phyloP scores from a whole-genome alignment of 164 flowering plant genomes.

The Sextonia rubra region DNA sequence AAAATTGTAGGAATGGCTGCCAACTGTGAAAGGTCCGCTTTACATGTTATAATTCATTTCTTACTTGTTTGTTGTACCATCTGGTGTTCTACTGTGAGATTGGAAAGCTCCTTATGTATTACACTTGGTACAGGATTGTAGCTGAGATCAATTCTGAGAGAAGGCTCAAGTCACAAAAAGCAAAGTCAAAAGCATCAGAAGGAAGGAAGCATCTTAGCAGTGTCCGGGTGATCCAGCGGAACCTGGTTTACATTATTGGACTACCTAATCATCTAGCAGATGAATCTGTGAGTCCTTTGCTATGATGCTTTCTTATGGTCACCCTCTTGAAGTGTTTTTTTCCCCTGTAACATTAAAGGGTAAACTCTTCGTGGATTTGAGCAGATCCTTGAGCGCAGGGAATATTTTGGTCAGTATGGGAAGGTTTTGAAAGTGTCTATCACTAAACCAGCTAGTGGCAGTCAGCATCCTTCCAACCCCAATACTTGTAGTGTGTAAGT shows the following conservation, averaged over 20 bases:
- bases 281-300: conserved; percentile 61
- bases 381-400: conserved; percentile 85
- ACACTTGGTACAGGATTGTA: conserved; percentile 45
- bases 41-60: not conserved
- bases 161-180: conserved; percentile 68
- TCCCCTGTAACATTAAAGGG: not conserved
- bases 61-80: not conserved
- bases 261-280: conserved; percentile 86
- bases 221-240: conserved; percentile 88
- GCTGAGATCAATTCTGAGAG: conserved; percentile 69
- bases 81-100: not conserved
- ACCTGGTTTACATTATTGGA: conserved; percentile 91
- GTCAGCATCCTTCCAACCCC: conserved; percentile 77
- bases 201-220: conserved; percentile 87
- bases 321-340: not conserved
- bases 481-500: conserved; percentile 96
- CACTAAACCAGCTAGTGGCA: conserved; percentile 83
- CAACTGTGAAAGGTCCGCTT: conserved; percentile 63
- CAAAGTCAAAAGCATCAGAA: conserved; percentile 66
- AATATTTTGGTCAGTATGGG: conserved; percentile 96
- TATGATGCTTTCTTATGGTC: not conserved
- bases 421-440: conserved; percentile 90
- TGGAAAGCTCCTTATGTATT: not conserved
- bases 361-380: not conserved
- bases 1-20: conserved; percentile 84